A percentile compares a stretch with the other conserved stretches of the same genome.
phyloP scores from a whole-genome alignment of 106 monocot species.

The Amphibolis antarctica region DNA sequence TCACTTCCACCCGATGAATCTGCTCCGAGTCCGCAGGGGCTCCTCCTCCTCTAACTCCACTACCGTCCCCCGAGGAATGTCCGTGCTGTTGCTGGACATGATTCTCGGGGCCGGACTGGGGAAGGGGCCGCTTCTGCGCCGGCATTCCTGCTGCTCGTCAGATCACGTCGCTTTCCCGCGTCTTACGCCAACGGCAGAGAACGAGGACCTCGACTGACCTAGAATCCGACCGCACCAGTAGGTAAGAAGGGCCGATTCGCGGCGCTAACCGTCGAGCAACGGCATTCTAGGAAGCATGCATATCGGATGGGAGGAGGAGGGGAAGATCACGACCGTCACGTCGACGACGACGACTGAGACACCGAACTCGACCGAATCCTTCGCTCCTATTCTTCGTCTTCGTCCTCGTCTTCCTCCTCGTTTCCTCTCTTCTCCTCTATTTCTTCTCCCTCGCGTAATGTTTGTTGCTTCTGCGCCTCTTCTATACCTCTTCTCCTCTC shows the following conservation, averaged over 20 bases:
- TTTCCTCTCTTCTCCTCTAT: not conserved
- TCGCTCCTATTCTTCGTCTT: not conserved
- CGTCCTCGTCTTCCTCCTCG: not conserved
- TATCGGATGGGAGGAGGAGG: too few species aligned
- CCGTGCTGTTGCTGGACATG: not conserved
- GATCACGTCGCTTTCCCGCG: not conserved
- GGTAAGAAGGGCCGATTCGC: not conserved
- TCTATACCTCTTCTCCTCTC: not conserved
- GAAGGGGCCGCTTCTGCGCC: constrained; percentile 7
- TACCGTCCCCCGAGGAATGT: not conserved
- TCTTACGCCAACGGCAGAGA: not conserved
- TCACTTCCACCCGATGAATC: not conserved
- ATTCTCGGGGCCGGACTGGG: not conserved
- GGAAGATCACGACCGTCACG: too few species aligned
- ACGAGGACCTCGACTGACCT: not conserved
- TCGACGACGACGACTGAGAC: not conserved
- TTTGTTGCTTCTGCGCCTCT: too few species aligned
- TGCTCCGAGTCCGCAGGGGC: not conserved
- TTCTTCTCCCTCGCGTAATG: not conserved
- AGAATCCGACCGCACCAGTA: not conserved
- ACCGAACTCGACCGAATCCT: not conserved
- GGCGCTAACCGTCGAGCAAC: not conserved
- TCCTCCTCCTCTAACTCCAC: not conserved
- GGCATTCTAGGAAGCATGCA: not conserved
- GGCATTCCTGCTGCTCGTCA: constrained; percentile 4